phyloP scores from a whole-genome alignment of 129 eudicot genomes.

The Helianthus tuberosus region DNA sequence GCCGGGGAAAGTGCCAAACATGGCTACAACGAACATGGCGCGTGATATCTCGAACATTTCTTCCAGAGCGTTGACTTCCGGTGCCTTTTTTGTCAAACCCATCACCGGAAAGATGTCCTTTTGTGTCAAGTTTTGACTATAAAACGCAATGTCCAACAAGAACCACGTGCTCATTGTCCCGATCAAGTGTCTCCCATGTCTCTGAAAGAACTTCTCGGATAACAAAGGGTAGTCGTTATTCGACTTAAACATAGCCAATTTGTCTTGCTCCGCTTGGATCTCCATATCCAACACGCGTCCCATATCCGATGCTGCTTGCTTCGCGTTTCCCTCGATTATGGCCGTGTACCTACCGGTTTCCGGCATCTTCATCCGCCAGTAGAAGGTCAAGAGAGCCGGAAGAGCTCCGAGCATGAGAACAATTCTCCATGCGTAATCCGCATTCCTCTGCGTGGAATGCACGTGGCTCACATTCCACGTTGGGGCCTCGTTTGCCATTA shows the following conservation, averaged over 20 bases:
- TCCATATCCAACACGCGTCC: slow-evolving; percentile 54
- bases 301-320: slow-evolving; percentile 60
- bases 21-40: slow-evolving; percentile 58
- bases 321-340: slow-evolving; percentile 44
- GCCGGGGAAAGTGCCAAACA: slow-evolving; percentile 63
- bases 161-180: slow-evolving; percentile 61
- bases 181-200: slow-evolving; percentile 52
- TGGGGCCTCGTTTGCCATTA: slow-evolving; percentile 1
- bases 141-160: slow-evolving; percentile 52
- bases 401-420: slow-evolving; percentile 62
- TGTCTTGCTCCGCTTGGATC: slow-evolving; percentile 47
- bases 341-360: slow-evolving; percentile 65
- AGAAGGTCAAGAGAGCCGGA: slow-evolving; percentile 54
- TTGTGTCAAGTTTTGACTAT: slow-evolving; percentile 56
- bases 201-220: slow-evolving; percentile 32
- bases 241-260: slow-evolving; percentile 33
- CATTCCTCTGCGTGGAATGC: slow-evolving; percentile 39
- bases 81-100: slow-evolving; percentile 34
- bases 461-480: neutral
- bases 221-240: slow-evolving; percentile 41
- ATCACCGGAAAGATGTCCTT: slow-evolving; percentile 49
- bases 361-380: slow-evolving; percentile 71
- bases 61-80: slow-evolving; percentile 28
- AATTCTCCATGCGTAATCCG: slow-evolving; percentile 58
- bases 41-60: slow-evolving; percentile 57